Evolutionary conservation across 2,329 filamentous ascomycete genomes (phyloP).

Genomic region (Stagonosporopsis chrysanthemi): DNA sequence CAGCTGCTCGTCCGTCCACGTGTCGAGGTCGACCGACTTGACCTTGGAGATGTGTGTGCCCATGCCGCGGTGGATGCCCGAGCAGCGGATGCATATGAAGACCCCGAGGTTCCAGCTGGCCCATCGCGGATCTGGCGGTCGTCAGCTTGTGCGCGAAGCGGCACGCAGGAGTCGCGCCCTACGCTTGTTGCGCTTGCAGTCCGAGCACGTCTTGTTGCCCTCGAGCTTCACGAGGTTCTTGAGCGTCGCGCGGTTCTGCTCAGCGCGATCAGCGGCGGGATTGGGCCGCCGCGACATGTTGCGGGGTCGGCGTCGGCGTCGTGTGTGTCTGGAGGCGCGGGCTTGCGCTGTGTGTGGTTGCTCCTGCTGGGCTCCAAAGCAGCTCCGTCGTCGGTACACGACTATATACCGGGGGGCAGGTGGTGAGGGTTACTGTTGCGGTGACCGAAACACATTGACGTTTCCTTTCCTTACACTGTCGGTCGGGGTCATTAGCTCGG

Average conservation of each 20-base stretch:
- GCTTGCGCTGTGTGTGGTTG: background rate
- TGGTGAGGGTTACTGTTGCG: slow-evolving; percentile 8
- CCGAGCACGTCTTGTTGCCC: slow-evolving; percentile 93
- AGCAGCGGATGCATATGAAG: slow-evolving; percentile 97
- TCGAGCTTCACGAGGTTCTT: slow-evolving; percentile 95
- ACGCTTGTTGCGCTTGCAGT: slow-evolving; percentile 99
- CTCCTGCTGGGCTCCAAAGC: background rate
- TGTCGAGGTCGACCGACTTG: slow-evolving; percentile 96
- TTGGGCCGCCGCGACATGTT: slow-evolving; percentile 82
- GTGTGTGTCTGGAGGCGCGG: background rate
- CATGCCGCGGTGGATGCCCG: slow-evolving; percentile 98
- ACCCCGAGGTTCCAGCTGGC: slow-evolving; percentile 98
- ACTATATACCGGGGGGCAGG: slow-evolving; percentile 5
- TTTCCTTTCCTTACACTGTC: slow-evolving; percentile 6
- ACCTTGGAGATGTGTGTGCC: slow-evolving; percentile 98
- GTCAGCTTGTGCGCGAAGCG: slow-evolving; percentile 31
- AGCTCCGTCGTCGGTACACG: slow-evolving; percentile 1
- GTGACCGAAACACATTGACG: slow-evolving; percentile 16
- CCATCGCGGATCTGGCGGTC: slow-evolving; percentile 86
- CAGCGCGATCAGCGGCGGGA: slow-evolving; percentile 83
- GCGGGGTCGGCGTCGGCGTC: slow-evolving; percentile 35
- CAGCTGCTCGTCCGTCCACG: slow-evolving; percentile 98
- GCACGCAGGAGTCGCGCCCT: slow-evolving; percentile 42
- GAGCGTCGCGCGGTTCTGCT: slow-evolving; percentile 91
- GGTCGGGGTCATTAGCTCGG: background rate